These are phyloP conservation scores for Haemoproteus tartakovskyi DNA, from an alignment of 169 alveolate genomes.

Conservation along the genomic window DNA sequence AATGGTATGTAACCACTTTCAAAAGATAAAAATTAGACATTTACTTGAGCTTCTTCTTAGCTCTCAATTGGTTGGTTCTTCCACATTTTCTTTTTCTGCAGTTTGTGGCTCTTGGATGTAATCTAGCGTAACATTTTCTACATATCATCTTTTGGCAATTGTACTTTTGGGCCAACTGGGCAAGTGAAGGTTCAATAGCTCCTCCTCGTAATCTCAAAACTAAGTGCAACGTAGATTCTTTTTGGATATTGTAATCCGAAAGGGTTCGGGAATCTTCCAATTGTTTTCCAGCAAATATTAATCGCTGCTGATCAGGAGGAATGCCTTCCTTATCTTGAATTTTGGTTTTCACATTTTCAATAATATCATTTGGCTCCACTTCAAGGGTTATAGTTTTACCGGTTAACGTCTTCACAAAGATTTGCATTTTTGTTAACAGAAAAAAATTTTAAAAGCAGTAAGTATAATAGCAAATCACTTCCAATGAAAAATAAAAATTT, in stretches of 20 bases:
- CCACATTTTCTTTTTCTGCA: constrained; percentile 99
- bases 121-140: constrained; percentile 99
- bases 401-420: constrained; percentile 94
- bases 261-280: constrained; percentile 98
- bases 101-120: constrained; percentile 99
- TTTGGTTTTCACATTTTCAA: constrained; percentile 97
- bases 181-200: constrained; percentile 97
- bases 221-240: constrained; percentile 96
- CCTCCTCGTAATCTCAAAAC: constrained; percentile 98
- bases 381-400: constrained; percentile 96
- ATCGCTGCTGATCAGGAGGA: constrained; percentile 99
- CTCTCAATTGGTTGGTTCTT: constrained; percentile 97
- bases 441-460: neutral
- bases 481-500: too few species aligned
- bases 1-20: too few species aligned
- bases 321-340: constrained; percentile 97
- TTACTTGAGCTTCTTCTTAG: constrained; percentile 98
- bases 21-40: too few species aligned
- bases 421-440: constrained; percentile 81
- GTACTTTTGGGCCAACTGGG: constrained; percentile 98
- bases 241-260: constrained; percentile 97
- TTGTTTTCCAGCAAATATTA: constrained; percentile 98
- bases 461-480: too few species aligned
- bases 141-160: constrained; percentile 97
- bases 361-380: constrained; percentile 95